phyloP scores from a whole-genome alignment of 495 filamentous ascomycete genomes.

The Clohesyomyces aquaticus region DNA sequence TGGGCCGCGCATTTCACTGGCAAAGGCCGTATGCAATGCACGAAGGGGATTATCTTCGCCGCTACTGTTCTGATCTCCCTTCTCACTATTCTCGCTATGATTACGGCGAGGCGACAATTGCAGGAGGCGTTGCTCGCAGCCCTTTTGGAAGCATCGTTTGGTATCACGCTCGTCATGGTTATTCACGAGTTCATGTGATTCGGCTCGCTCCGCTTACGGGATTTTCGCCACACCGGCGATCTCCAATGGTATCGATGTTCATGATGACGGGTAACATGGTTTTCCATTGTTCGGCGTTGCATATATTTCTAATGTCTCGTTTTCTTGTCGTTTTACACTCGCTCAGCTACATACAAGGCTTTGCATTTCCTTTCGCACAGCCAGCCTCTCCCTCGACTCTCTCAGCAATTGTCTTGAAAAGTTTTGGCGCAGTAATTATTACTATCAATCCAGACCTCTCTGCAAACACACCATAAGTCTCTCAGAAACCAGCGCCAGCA shows the following conservation, averaged over 20 bases:
- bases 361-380: neutral
- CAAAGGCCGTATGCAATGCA: constrained; percentile 27
- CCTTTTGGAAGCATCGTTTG: constrained; percentile 18
- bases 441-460: neutral
- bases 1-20: constrained; percentile 21
- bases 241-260: neutral
- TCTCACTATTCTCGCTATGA: constrained; percentile 27
- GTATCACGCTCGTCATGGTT: constrained; percentile 25
- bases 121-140: constrained; percentile 26
- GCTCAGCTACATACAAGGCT: neutral
- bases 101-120: constrained; percentile 18
- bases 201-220: neutral
- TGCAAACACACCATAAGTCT: neutral
- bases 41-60: constrained; percentile 22
- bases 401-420: neutral
- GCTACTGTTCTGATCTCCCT: constrained; percentile 18
- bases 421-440: neutral
- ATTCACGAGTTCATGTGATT: constrained; percentile 30
- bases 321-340: neutral
- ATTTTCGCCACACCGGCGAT: neutral
- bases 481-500: too few relatives aligned
- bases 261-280: neutral
- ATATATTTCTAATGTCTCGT: neutral
- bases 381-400: neutral
- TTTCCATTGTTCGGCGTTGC: neutral